Base-by-base conservation (phyloP, 768 basidiomycete species). In the Xerocomellus intermedius region DNA sequence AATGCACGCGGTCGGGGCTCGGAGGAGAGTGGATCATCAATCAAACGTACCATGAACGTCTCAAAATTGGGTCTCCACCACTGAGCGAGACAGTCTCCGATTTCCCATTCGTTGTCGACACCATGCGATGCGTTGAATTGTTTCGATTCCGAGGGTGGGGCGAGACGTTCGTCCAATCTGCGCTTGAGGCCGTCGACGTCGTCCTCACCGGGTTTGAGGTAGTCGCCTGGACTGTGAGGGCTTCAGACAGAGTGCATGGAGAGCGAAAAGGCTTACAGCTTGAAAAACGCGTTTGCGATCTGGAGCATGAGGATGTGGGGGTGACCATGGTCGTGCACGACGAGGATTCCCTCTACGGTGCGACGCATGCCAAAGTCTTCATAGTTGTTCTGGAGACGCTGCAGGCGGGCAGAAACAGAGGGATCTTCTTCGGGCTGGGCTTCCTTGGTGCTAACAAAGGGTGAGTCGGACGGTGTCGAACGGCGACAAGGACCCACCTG, bases 41-140 rank as follows among this genome's bases (percentile, higher is more conserved):
- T 38, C 19, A 35, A 19, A 80, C 88, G 65, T 62, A 96, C 95
- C 89, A 97, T 95, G 74, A 98, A 98, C 0, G 94, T 95, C 76
- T 99, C 97, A 63, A 97, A 99, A 67, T 97, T 97, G 0, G 96
- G 96, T 46, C 97, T 76, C 90, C 91, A 99, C 95, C 96, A 99
- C 69, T 95, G 94, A 0, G 93, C 93, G n/a, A 98, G 78, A 63
- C 93, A 94, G 62, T 98, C 95, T 1, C 90, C 90, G 37, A 98
- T 93, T 71, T 95, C 90, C 97, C 97, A 99, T 41, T 94, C 92
- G 49, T 90, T 90, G 64, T 87, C 87, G 19, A 87, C 82, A 0
- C 86, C 89, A 56, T 91, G 87, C 0, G 83, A 80, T 30, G 82
- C 78, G 72, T 89, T 85, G 68, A 89, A 91, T 52, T 91, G 89